phyloP scores from a whole-genome alignment of 2,329 filamentous ascomycete genomes.

The Curvularia sp. region DNA sequence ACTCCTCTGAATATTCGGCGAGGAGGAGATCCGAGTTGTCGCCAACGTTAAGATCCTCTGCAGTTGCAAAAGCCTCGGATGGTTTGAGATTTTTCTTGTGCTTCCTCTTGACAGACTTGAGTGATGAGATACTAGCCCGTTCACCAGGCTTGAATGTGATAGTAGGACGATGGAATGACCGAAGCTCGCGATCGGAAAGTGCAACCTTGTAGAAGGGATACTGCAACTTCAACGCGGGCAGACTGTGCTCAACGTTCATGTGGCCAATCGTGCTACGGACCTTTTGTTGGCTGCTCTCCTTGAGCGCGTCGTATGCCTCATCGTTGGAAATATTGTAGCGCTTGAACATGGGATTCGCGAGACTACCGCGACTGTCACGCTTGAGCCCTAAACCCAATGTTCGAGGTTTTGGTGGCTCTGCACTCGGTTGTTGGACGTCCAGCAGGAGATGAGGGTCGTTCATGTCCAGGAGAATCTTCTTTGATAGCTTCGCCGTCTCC shows the following conservation, averaged over 20 bases:
- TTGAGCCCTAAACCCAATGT: slow-evolving; percentile 63
- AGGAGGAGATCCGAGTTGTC: slow-evolving; percentile 90
- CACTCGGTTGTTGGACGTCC: slow-evolving; percentile 74
- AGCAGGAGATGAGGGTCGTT: slow-evolving; percentile 88
- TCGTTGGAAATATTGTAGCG: slow-evolving; percentile 98
- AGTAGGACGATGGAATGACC: slow-evolving; percentile 84
- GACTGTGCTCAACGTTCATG: slow-evolving; percentile 90
- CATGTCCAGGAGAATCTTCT: slow-evolving; percentile 82
- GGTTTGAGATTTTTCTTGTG: slow-evolving; percentile 79
- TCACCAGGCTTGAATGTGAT: slow-evolving; percentile 75
- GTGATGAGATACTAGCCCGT: slow-evolving; percentile 74
- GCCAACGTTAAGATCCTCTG: slow-evolving; percentile 82
- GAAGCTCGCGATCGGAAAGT: slow-evolving; percentile 72
- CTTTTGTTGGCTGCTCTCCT: slow-evolving; percentile 96
- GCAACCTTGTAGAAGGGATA: slow-evolving; percentile 97
- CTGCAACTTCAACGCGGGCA: slow-evolving; percentile 88
- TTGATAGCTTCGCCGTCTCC: slow-evolving; percentile 74
- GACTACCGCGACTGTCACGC: slow-evolving; percentile 71
- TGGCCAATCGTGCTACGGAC: slow-evolving; percentile 91
- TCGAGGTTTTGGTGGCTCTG: slow-evolving; percentile 65
- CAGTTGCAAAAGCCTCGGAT: slow-evolving; percentile 78
- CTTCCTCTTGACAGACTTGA: slow-evolving; percentile 75
- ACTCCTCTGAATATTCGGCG: slow-evolving; percentile 95
- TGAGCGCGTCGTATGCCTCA: slow-evolving; percentile 91
- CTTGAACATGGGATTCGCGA: slow-evolving; percentile 75